A percentile compares a stretch with the other conserved stretches of the same genome.
Evolutionary conservation across 352 stramenopile genomes (phyloP).

Genomic region (Phytopythium vexans): DNA sequence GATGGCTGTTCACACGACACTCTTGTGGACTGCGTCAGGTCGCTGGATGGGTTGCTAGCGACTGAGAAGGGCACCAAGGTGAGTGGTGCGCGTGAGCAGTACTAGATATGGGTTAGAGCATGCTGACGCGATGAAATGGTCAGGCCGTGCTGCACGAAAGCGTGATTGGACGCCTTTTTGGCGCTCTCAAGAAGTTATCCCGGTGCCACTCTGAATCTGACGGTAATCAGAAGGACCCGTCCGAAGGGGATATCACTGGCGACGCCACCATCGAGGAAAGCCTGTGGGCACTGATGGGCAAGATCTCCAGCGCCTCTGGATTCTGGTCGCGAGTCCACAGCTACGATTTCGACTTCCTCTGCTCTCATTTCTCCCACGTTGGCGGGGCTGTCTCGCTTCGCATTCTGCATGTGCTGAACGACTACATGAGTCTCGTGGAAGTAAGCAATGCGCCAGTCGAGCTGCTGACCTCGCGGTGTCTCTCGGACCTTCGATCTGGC

Average conservation of each 20-base stretch:
- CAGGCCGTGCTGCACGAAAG: slow-evolving; percentile 46
- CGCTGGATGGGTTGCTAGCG: slow-evolving; percentile 36
- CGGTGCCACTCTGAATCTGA: slow-evolving; percentile 9
- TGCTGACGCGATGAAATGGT: neutral
- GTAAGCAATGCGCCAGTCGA: slow-evolving; percentile 32
- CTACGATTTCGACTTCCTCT: slow-evolving; percentile 72
- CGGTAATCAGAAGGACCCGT: neutral
- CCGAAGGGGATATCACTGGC: neutral
- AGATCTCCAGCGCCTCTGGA: slow-evolving; percentile 21
- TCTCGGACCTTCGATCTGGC: slow-evolving; percentile 55
- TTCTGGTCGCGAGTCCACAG: slow-evolving; percentile 49
- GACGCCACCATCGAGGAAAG: slow-evolving; percentile 14
- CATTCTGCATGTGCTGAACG: slow-evolving; percentile 55
- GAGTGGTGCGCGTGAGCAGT: slow-evolving; percentile 1
- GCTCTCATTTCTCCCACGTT: slow-evolving; percentile 42
- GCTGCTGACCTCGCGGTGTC: slow-evolving; percentile 47
- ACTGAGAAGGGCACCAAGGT: slow-evolving; percentile 50
- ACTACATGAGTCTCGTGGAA: slow-evolving; percentile 52
- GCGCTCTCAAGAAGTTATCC: slow-evolving; percentile 39
- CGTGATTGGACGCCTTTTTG: slow-evolving; percentile 42
- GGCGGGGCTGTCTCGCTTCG: slow-evolving; percentile 27
- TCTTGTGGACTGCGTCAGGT: slow-evolving; percentile 47
- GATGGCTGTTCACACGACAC: slow-evolving; percentile 18
- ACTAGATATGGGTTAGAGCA: slow-evolving; percentile 2
- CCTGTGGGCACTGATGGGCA: slow-evolving; percentile 48